These are phyloP conservation scores for Solanum hybrid DNA, from an alignment of 305 asterid species.

Conservation along the genomic window DNA sequence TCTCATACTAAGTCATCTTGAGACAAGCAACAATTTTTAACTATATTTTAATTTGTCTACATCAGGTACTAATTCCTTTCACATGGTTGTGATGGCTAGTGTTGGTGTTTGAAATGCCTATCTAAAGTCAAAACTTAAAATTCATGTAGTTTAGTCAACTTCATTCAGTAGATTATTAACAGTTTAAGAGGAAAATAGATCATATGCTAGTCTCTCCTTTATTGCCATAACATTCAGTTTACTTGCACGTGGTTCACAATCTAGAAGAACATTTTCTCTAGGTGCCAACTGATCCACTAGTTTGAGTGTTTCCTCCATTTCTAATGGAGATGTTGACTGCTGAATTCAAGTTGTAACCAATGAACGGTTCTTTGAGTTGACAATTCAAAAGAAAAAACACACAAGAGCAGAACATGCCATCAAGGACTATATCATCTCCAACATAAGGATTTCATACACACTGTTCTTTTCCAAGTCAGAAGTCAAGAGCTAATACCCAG, in stretches of 20 bases:
- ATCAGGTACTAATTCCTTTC: neutral
- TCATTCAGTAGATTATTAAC: neutral
- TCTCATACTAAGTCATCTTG: neutral
- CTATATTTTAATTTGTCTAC: neutral
- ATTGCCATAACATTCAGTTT: neutral
- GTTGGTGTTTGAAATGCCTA: neutral
- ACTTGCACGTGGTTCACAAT: neutral
- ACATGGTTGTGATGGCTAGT: neutral
- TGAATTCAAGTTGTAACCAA: neutral
- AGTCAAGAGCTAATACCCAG: neutral
- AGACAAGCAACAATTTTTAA: neutral
- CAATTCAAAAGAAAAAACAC: neutral
- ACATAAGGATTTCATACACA: neutral
- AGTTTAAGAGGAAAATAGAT: neutral
- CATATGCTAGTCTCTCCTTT: neutral
- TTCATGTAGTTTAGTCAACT: neutral
- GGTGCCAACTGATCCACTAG: neutral
- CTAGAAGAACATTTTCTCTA: neutral
- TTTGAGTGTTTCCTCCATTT: neutral
- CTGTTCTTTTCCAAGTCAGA: neutral
- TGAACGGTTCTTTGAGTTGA: neutral
- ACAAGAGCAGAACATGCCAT: neutral
- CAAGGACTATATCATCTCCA: slow-evolving; percentile 1
- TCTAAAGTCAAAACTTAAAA: neutral
- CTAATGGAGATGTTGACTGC: neutral